Evolutionary conservation across 805 yeast genomes (phyloP), one percentile per base, ranked within the genome.

Genomic region (Helenozyma baotianmanensis): DNA sequence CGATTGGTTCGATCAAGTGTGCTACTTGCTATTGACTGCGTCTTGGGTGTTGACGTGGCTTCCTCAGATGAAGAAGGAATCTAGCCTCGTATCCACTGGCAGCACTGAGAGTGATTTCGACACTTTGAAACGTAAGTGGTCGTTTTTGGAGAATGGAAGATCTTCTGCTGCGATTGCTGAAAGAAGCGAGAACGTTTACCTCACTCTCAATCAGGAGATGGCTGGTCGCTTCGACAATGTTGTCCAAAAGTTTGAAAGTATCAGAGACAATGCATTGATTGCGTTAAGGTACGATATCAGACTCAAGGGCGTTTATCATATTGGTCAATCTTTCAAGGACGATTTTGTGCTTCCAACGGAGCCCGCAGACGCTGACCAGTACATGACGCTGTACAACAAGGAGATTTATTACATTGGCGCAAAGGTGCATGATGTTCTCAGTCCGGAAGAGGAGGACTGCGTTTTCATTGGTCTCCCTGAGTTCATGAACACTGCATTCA

Each of bases 31-130:
- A 13, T 63, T 73, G 10, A 72, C 82, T 4, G 43, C 80, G 1
- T 58, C 66, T 12, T 76, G 87, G 78, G 59, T 79, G 3, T 53
- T 75, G 25, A 47, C 62, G 12, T 80, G 88, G 83, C 62, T 84
- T 27, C 81, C 84, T 1, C 50, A 50, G 4, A 56, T 79, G 49
- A 64, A 73, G 33, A 71, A 73, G 32, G 49, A 48, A 14, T 55
- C 66, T 1, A 61, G 57, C 28, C 56, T 51, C 33, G 43, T 47
- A 16, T 41, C 46, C 15, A 35, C 50, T 21, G 43, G 47, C 19
- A 29, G 23, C 4, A 28, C 27, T 8, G 55, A 43, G 38, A 44
- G 40, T n/a, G 40, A 47, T 8, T 49, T 63, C 15, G 70, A 61
- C 29, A 53, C 48, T 34, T 45, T 66, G 30, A 60, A 62, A 27